Base-by-base conservation (phyloP, 2,329 filamentous ascomycete genomes). In the Leptographium radiaticola region DNA sequence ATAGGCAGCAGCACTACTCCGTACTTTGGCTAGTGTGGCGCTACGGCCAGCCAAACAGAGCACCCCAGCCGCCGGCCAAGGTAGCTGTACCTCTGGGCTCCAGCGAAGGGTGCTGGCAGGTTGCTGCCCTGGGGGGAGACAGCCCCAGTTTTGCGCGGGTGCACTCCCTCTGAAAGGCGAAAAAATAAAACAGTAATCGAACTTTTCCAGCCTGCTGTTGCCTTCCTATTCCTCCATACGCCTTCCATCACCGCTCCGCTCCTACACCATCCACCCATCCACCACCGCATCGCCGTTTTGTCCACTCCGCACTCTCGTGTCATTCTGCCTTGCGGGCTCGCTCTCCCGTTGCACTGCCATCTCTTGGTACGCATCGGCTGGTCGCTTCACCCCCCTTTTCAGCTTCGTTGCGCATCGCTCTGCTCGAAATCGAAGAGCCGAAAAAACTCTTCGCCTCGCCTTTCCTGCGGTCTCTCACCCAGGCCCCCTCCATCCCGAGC, bases 161-260 rank as follows among this genome's bases (percentile, higher is more conserved):
- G 42, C 49, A 36, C 52, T 50, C 49, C 47, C 39, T 33, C 51
- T 46, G 39, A 36, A 34, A 42, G n/a, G 36, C 38, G 30, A 47
- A 52, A 52, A 44, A 47, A 48, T 43, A 49, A 54, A 55, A 54
- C 45, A 53, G 44, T 33, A 20, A 51, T 18, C 50, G 50, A 53
- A 52, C 48, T 53, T 56, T 58, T 54, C 55, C 55, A 55, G 55
- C 57, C 57, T 54, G 55, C 55, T 36, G 46, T n/a, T 40, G 54
- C 53, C 55, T 57, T 50, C 39, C 54, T 44, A 51, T 40, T 13
- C 12, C 9, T 36, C 34, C 34, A 36, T 36, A 18, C 42, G 52
- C 44, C 53, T 51, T 47, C 55, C 53, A 54, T 53, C 56, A 53
- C 42, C 53, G 55, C 50, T 30, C 36, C 39, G 30, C 51, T 18